phyloP scores from a whole-genome alignment of 2,329 filamentous ascomycete genomes.

The Paraphaeosphaeria sporulosa region DNA sequence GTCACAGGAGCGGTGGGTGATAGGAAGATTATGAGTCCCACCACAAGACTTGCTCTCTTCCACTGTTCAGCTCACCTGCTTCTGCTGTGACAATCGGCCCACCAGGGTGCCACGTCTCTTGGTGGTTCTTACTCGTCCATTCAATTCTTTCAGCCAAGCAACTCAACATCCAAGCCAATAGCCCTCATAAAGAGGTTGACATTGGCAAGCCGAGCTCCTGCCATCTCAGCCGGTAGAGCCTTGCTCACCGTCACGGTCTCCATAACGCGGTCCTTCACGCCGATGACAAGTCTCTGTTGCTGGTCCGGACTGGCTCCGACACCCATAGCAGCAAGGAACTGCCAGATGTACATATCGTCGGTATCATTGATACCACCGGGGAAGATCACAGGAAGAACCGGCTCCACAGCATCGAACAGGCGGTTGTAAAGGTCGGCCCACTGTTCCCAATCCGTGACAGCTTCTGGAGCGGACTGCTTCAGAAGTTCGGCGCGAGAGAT shows the following conservation, averaged over 20 bases:
- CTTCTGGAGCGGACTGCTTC: conserved; percentile 77
- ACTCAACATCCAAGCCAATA: conserved; percentile 95
- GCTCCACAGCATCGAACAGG: conserved; percentile 88
- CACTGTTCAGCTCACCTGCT: background rate
- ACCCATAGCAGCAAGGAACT: conserved; percentile 93
- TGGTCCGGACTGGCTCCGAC: conserved; percentile 93
- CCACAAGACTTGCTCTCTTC: conserved; percentile 2
- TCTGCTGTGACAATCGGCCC: background rate
- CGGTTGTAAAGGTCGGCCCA: conserved; percentile 85
- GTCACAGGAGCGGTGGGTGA: background rate
- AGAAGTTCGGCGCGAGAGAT: conserved; percentile 92
- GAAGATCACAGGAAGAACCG: conserved; percentile 84
- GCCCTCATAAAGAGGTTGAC: conserved; percentile 99
- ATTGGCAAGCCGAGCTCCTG: conserved; percentile 81
- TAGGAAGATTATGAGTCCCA: background rate
- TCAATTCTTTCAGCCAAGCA: conserved; percentile 61
- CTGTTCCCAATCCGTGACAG: conserved; percentile 72
- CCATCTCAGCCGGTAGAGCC: conserved; percentile 86
- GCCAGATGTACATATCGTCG: conserved; percentile 97
- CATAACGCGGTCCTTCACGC: conserved; percentile 97
- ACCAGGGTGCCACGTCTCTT: conserved; percentile 4
- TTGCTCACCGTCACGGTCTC: conserved; percentile 90
- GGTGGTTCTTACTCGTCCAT: background rate
- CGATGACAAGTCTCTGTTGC: conserved; percentile 91
- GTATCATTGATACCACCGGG: conserved; percentile 87